Evolutionary conservation across 2,329 filamentous ascomycete species (phyloP), one percentile per base, ranked within the genome.

Genomic region (Colletotrichum orbiculare): DNA sequence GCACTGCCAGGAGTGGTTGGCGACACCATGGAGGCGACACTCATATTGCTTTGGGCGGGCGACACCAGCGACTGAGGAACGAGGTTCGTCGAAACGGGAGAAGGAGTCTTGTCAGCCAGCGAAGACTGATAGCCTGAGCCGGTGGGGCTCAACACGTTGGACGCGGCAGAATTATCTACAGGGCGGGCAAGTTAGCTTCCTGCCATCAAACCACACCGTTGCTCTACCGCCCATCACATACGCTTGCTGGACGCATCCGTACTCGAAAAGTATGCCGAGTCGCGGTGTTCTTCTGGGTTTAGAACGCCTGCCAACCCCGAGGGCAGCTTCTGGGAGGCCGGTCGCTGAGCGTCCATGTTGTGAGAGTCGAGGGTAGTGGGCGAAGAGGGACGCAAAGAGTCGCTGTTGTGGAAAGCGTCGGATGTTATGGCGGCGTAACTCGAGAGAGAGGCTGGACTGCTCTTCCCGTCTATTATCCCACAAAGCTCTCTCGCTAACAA

Each of bases 11-110:
- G 79, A 1, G 83, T 82, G 1, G 85, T 86, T 6, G 87, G 87
- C 15, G 88, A 89, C 10, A 90, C 86, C 78, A 90, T 89, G 15
- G 87, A 87, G 17, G 87, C 86, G 45, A 90, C 86, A 64, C 87
- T 89, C 88, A 90, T 90, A 72, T 86, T 84, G 70, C 83, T 84
- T 12, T 83, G 81, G 0, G 81, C 75, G 6, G 87, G 86, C 8
- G 87, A 89, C 41, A 85, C 77, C 15, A 88, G 74, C 9, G 85
- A 76, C 48, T 85, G 85, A 1, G 83, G 82, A 15, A 83, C 73
- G 64, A 83, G 76, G 70, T 84, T 83, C 43, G 81, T 70, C 45
- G 83, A 80, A 15, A 86, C 84, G 8, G 87, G 87, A 2, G 87
- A 89, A 0, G 87, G 87, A 1, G 87, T 89, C 76, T 89, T 89